These are phyloP conservation scores for Cyclaneusma minus DNA, from an alignment of 2,329 filamentous ascomycete species.

Conservation along the genomic window DNA sequence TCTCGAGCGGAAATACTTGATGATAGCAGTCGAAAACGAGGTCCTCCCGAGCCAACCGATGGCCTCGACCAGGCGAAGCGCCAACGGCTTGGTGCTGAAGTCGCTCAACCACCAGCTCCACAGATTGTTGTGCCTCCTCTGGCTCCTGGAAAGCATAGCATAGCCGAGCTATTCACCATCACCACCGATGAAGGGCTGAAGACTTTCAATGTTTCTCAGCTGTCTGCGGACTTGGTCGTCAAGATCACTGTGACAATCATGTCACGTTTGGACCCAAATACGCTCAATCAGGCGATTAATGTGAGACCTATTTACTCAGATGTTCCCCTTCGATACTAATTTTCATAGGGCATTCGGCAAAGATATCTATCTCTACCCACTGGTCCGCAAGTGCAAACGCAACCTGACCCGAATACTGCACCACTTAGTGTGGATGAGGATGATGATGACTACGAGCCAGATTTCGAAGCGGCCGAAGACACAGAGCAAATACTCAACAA, in stretches of 20 bases:
- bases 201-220: slow-evolving; percentile 66
- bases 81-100: slow-evolving; percentile 47
- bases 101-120: slow-evolving; percentile 17
- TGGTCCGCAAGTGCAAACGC: slow-evolving; percentile 8
- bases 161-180: slow-evolving; percentile 76
- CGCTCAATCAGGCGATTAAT: slow-evolving; percentile 59
- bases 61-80: slow-evolving; percentile 67
- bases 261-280: slow-evolving; percentile 49
- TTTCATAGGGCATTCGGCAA: slow-evolving; percentile 31
- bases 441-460: slow-evolving; percentile 87
- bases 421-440: slow-evolving; percentile 56
- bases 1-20: slow-evolving; percentile 67
- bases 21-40: slow-evolving; percentile 63
- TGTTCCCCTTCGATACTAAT: slow-evolving; percentile 6
- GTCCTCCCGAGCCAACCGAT: slow-evolving; percentile 53
- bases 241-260: slow-evolving; percentile 73
- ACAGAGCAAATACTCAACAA: slow-evolving; percentile 66
- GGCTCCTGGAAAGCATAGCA: slow-evolving; percentile 58
- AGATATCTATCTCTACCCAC: slow-evolving; percentile 23
- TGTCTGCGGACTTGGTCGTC: slow-evolving; percentile 61
- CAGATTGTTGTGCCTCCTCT: slow-evolving; percentile 50
- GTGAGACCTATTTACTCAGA: slow-evolving; percentile 27
- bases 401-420: slow-evolving; percentile 41
- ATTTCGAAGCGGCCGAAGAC: slow-evolving; percentile 64
- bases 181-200: slow-evolving; percentile 60